Base-by-base conservation (phyloP, 78 protist species). In the Capsaspora owczarzaki region DNA sequence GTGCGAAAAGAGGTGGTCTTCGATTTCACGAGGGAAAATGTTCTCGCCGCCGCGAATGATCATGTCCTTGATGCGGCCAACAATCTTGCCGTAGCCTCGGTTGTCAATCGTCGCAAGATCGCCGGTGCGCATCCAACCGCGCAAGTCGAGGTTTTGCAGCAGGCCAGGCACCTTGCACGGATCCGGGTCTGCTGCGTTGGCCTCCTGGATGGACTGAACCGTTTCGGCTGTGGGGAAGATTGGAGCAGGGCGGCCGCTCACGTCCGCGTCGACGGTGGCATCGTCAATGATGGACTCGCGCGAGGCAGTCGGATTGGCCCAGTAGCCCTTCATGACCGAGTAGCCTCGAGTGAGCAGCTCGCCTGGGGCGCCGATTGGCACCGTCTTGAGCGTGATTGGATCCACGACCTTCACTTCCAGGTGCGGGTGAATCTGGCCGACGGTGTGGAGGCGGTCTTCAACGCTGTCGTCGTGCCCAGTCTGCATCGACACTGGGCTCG, bases 231-330 rank as follows among this genome's bases (percentile, higher is more conserved):
- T n/a, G n/a, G n/a, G n/a, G n/a, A n/a, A n/a, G n/a, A n/a, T n/a
- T n/a, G n/a, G n/a, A n/a, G 14, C 14, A 14, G 38, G 27, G 20
- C 47, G n/a, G 33, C 81, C 95, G 40, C 93, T 80, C 53, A 93
- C 97, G 35, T 96, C 97, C 44, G 97, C 91, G 72, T 68, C 89
- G 23, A 94, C 43, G 82, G 66, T 92, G 33, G 89, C 93, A 20
- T 85, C 97, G 29, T 60, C 51, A 14, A 44, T 75, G 40, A 91
- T 82, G 33, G 84, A 63, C 31, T 74, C 83, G 0, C 4, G 42
- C 12, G 95, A 91, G 0, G 89, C 96, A 44, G 89, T 81, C 29
- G 80, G 75, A 25, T 71, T 49, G 44, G 87, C 66, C 43, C 29
- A 82, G 47, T 91, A 87, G 8, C 96, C 97, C 29, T 47, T 16